Percentiles rank a stretch among this genome's conserved stretches.
Evolutionary conservation across 345 rosid genomes (phyloP).

Genomic region (Populus ilicifolia): DNA sequence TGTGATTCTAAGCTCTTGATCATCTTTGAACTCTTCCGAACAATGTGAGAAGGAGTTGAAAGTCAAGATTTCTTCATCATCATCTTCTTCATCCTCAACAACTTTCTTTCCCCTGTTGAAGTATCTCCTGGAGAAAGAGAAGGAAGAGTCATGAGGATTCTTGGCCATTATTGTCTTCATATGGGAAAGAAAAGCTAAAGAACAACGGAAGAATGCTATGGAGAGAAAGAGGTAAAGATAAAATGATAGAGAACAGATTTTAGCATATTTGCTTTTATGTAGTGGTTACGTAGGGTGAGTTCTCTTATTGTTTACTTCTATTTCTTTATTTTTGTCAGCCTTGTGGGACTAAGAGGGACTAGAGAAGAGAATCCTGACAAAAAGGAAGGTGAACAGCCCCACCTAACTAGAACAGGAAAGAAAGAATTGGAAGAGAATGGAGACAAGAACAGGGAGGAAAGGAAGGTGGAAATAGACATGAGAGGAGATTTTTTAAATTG

Average conservation of each 20-base stretch:
- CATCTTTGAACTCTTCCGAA: slow-evolving; percentile 25
- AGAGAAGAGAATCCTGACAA: slow-evolving; percentile 35
- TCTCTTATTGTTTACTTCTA: slow-evolving; percentile 3
- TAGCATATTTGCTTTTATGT: neutral
- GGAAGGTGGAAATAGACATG: slow-evolving; percentile 11
- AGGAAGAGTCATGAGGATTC: slow-evolving; percentile 68
- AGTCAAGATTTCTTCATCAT: slow-evolving; percentile 41
- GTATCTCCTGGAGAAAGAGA: slow-evolving; percentile 87
- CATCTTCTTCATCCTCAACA: slow-evolving; percentile 50
- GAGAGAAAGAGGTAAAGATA: slow-evolving; percentile 6
- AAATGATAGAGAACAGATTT: neutral
- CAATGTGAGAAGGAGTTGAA: slow-evolving; percentile 32
- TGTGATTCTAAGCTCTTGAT: slow-evolving; percentile 26
- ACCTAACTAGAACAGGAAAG: slow-evolving; percentile 47
- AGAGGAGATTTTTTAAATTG: neutral
- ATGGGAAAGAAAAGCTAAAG: neutral
- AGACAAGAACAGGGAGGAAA: slow-evolving; percentile 17
- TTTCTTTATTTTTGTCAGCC: slow-evolving; percentile 19
- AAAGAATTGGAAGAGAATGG: slow-evolving; percentile 9
- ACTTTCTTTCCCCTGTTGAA: slow-evolving; percentile 77
- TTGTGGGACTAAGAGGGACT: slow-evolving; percentile 23
- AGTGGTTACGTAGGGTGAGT: slow-evolving; percentile 18
- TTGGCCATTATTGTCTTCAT: slow-evolving; percentile 76
- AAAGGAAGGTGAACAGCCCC: slow-evolving; percentile 70
- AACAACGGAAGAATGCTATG: neutral